Base-by-base conservation (phyloP, 805 yeast species). In the Wickerhamomyces bisporus region DNA sequence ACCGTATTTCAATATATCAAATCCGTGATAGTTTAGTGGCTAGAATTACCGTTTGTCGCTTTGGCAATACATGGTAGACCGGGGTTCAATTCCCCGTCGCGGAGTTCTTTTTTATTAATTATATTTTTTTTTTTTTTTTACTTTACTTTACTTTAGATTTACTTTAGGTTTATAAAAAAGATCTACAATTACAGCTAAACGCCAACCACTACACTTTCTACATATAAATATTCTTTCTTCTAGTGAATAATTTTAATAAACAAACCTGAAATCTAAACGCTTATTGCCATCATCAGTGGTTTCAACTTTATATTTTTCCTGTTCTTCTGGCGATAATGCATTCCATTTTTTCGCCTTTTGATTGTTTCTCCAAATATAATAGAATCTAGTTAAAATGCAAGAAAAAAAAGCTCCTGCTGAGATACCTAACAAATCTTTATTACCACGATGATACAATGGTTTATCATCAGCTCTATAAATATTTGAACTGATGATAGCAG, bases 391-490 rank as follows among this genome's bases (percentile, higher is more conserved):
- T 7, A 55, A 23, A 4, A 57, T 8, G 36, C 49, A 58, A 0
- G 59, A 44, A 2, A 50, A 53, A 1, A 68, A 40, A 23, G 64
- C 48, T 9, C 58, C 68, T 41, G 61, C 47, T 9, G 63, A 53
- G 12, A 67, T 44, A 1, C 61, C 64, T 34, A 68, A 60, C 43
- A 73, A 60, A 16, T 53, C 64, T 12, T 45, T 42, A 44, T 81
- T 79, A 30, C 88, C 91, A 17, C 70, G 58, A 29, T 67, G 67
- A 51, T 83, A 83, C 25, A 67, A 50, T 1, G 89, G 89, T 30
- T 61, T 62, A 51, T 82, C 89, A 30, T 67, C 70, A 1, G 55
- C 53, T 34, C 79, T 57, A 56, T 81, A 82, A 6, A 82, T 67
- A 48, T 80, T 74, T 7, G 78, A 62, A 3, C 77, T 61, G 9